Evolutionary conservation across 305 asterid genomes (phyloP).

Genomic region (Fraxinus xanthoxyloides): DNA sequence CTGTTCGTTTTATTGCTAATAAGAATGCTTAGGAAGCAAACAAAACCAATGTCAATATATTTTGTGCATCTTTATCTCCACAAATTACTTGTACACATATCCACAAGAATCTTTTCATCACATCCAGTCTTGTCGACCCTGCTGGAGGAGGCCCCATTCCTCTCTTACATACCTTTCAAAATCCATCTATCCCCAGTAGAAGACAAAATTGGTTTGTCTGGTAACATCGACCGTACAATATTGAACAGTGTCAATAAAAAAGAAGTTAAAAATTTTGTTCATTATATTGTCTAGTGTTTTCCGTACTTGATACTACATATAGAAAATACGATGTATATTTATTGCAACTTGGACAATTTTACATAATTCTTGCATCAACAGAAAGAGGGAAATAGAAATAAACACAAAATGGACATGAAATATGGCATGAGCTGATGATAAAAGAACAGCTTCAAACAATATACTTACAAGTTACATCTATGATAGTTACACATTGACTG

Average conservation of each 20-base stretch:
- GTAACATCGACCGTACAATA: not conserved
- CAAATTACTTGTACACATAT: not conserved
- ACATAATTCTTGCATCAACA: conserved; percentile 2
- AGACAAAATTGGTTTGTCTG: not conserved
- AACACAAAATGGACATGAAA: conserved; percentile 25
- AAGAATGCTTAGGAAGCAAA: not conserved
- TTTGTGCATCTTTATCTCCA: not conserved
- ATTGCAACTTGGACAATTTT: not conserved
- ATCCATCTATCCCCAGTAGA: not conserved
- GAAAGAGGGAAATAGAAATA: not conserved
- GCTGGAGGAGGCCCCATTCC: conserved; percentile 38
- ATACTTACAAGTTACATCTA: conserved; percentile 1
- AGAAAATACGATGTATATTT: not conserved
- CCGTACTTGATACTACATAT: not conserved
- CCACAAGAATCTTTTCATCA: conserved; percentile 44
- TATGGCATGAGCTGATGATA: conserved; percentile 37
- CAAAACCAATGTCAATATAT: not conserved
- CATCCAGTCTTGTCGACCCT: conserved; percentile 38
- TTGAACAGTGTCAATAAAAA: not conserved
- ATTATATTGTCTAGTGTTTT: not conserved
- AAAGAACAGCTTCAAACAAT: conserved; percentile 41
- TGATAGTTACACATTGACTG: conserved; percentile 26
- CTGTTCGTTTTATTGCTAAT: not conserved
- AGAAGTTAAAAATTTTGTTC: no score
- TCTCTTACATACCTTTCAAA: conserved; percentile 23